phyloP scores from a whole-genome alignment of 1,284 basidiomycete genomes.

The Trichosporon sp. region DNA sequence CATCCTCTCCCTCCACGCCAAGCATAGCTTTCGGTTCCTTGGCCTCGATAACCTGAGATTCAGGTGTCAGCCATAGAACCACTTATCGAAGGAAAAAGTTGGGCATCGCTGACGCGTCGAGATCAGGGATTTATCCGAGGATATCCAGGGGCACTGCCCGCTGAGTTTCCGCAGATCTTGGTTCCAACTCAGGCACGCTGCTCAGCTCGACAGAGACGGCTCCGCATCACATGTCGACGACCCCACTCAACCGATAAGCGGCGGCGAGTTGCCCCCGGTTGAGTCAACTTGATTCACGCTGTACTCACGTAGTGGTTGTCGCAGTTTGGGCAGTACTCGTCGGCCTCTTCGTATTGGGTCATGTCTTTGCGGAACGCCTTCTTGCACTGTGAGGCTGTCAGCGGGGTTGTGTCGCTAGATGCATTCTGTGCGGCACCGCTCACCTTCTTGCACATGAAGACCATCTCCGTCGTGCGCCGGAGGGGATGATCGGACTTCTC shows the following conservation, averaged over 20 bases:
- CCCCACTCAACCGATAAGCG: neutral
- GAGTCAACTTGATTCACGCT: neutral
- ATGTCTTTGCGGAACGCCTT: conserved; percentile 97
- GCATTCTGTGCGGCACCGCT: neutral
- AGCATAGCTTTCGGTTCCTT: conserved; percentile 85
- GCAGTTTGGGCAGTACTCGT: conserved; percentile 97
- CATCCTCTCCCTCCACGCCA: conserved; percentile 87
- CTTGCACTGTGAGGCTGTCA: conserved; percentile 64
- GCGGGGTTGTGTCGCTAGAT: too few relatives aligned
- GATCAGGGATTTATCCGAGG: neutral
- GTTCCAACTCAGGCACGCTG: neutral
- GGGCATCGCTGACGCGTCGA: conserved; percentile 1
- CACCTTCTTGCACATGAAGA: conserved; percentile 88
- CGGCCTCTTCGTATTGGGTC: conserved; percentile 84
- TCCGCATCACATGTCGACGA: neutral
- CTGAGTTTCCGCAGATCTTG: conserved; percentile 5
- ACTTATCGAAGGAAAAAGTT: neutral
- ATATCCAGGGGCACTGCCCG: neutral
- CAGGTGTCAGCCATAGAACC: neutral
- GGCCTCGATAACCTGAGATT: conserved; percentile 80
- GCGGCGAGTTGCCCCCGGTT: neutral
- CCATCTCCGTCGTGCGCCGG: conserved; percentile 82
- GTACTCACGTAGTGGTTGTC: conserved; percentile 90
- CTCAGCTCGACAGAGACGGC: neutral
- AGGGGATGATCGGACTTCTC: conserved; percentile 77